Evolutionary conservation across 2,329 filamentous ascomycete genomes (phyloP), one percentile per base, ranked within the genome.

Genomic region (Aspergillus japonicus): DNA sequence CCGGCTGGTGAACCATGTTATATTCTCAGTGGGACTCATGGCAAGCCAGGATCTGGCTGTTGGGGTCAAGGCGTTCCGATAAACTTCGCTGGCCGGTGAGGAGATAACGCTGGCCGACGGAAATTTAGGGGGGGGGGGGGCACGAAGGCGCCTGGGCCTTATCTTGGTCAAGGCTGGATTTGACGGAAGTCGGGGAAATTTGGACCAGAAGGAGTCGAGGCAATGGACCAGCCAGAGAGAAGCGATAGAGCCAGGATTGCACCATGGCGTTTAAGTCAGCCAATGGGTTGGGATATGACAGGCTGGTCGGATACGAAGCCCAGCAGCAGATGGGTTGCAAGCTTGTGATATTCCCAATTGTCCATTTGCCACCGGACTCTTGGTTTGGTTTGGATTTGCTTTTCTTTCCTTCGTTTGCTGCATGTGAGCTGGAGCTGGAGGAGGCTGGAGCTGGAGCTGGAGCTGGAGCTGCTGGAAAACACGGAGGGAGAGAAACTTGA

Each of bases 201-300:
- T 47, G 55, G 48, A 23, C 31, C 48, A 33, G 26, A 52, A 48
- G 52, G 35, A 52, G 51, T 59, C 39, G 57, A 57, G 52, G 21
- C 39, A 50, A 29, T 56, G 56, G 55, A 58, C 62, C 62, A 64
- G 60, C 62, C 60, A 57, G 60, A 59, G 50, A 31, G 54, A 31
- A 24, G 44, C 57, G 60, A 64, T 64, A 62, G 59, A 60, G 35
- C n/a, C 11, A 24, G 51, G 51, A 31, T 23, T 57, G 19, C 42
- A 29, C 48, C 35, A 50, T 47, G 57, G 57, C 51, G 57, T 54
- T 50, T 48, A 55, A 47, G 5, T 19, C 26, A n/a, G 29, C 53
- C 53, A 55, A 55, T 55, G 42, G n/a, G n/a, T 50, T 47, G 19
- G 33, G 50, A 35, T 5, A 31, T 26, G 56, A 48, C 33, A 33